Base-by-base conservation (phyloP, 345 rosid genomes). In the Citrus australasica region DNA sequence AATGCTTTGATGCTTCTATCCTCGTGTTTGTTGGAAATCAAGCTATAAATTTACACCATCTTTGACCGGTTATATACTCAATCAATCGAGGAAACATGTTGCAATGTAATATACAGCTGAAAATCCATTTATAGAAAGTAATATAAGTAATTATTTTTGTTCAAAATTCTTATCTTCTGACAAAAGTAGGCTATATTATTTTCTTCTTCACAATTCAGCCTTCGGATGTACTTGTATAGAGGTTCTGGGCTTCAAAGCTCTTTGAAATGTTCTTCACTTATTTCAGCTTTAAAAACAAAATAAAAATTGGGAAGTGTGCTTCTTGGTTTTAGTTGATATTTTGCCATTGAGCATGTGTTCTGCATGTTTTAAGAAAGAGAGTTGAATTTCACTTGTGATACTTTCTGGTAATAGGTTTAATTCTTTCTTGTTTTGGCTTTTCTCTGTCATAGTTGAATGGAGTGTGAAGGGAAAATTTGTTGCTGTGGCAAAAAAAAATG, bases 401-500 rank as follows among this genome's bases (percentile, higher is more conserved):
- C 24, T 60, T 61, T 74, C 24, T 74, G 62, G 56, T 60, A 27
- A 60, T 19, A 24, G 8, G 25, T 75, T 60, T 73, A 48, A 37
- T 60, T 24, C 59, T 69, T 79, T 71, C 71, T 68, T 74, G 42
- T 78, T 53, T 77, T 63, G 25, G 58, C 64, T 11, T 61, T 73
- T 80, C 59, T 59, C 75, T 64, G 35, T 76, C 58, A 37, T 68
- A 89, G 98, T 85, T 83, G 97, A 89, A 73, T 92, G 97, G 93
- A 91, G 94, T 85, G 79, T 82, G 65, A 88, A 88, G 82, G 97
- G 97, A 25, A 87, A 85, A 71, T 90, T 76, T 78, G 79, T 94
- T 76, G 95, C 92, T 40, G 89, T 92, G 85, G 97, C 95, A 27
- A 90, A 81, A 81, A 83, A 81, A 77, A 81, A 83, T 74, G 74